phyloP scores from a whole-genome alignment of 495 filamentous ascomycete species.

The Podospora bellae-mahoneyi region DNA sequence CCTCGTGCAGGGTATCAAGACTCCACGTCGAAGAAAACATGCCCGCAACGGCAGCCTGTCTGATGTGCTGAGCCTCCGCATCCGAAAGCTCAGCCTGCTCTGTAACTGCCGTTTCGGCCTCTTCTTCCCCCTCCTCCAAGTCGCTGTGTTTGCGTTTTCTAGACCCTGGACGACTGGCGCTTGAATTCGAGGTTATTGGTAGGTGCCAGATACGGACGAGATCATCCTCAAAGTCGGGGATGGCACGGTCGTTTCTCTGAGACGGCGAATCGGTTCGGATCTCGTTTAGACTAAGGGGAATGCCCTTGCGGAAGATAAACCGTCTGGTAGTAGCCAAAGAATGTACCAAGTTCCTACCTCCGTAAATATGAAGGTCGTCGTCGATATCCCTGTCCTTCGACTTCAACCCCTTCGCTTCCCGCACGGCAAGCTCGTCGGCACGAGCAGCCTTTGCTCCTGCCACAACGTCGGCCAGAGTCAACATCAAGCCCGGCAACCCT shows the following conservation, averaged over 20 bases:
- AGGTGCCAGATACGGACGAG: slow-evolving; percentile 82
- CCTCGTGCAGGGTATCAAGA: slow-evolving; percentile 64
- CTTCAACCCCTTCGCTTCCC: slow-evolving; percentile 28
- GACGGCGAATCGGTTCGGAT: slow-evolving; percentile 44
- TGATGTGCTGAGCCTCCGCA: slow-evolving; percentile 41
- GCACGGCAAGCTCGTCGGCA: slow-evolving; percentile 29
- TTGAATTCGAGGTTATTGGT: slow-evolving; percentile 31
- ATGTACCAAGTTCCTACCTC: slow-evolving; percentile 72
- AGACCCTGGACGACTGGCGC: not conserved
- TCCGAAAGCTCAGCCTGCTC: not conserved
- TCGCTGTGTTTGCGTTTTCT: slow-evolving; percentile 25
- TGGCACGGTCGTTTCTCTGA: slow-evolving; percentile 4
- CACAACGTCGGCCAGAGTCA: slow-evolving; percentile 70
- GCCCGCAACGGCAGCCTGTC: slow-evolving; percentile 59
- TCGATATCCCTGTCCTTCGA: slow-evolving; percentile 6
- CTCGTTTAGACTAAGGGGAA: slow-evolving; percentile 68
- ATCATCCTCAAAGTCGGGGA: slow-evolving; percentile 69
- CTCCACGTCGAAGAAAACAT: slow-evolving; percentile 84
- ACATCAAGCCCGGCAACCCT: slow-evolving; percentile 77
- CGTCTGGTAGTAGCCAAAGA: slow-evolving; percentile 73
- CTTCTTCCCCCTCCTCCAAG: slow-evolving; percentile 8
- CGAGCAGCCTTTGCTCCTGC: slow-evolving; percentile 30
- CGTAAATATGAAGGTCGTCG: slow-evolving; percentile 63
- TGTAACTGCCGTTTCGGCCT: slow-evolving; percentile 4
- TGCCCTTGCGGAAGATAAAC: slow-evolving; percentile 83